Evolutionary conservation across 2,329 filamentous ascomycete genomes (phyloP), one percentile per base, ranked within the genome.

Genomic region (Alternaria burnsii): DNA sequence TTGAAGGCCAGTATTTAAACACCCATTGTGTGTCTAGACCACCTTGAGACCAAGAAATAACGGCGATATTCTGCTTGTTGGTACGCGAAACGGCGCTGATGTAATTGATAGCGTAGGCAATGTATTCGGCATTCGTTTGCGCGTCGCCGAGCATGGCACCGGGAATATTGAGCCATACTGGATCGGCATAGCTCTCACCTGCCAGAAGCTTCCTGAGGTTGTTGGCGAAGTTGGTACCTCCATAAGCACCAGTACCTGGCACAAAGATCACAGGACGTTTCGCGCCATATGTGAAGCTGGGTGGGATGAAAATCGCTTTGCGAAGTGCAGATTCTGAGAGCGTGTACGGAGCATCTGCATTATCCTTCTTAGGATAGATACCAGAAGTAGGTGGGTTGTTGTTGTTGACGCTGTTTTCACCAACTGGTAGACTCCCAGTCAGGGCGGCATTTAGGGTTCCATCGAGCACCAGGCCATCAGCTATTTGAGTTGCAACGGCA

Each of bases 101-200:
- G n/a, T 87, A 88, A 75, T 87, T 85, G 61, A 87, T 83, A 5
- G 85, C 84, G 70, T 88, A 87, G 3, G 84, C 84, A 40, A 86
- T 81, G 65, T 84, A 87, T 70, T 88, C 85, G 5, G 83, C 75
- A 64, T 84, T 87, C 28, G 75, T 62, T 64, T 87, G 85, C 0
- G 79, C 80, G 58, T 88, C 84, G 22, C 65, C 73, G 10, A 86
- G 76, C 38, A 83, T 77, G 40, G 78, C 76, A 1, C 74, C 74
- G 0, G 86, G 85, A 14, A 88, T 79, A 66, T 88, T 88, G 20
- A 88, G 75, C 82, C 84, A 88, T 18, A 87, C 81, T 1, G 78
- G 76, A 26, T 77, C 75, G 20, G 68, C 69, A 22, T 60, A 70
- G 1, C 44, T 24, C 18, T 60, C 43, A 2, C 63, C 66, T 2